These are phyloP conservation scores for Trichoderma harzianum DNA, from an alignment of 2,329 filamentous ascomycete genomes.

Conservation along the genomic window DNA sequence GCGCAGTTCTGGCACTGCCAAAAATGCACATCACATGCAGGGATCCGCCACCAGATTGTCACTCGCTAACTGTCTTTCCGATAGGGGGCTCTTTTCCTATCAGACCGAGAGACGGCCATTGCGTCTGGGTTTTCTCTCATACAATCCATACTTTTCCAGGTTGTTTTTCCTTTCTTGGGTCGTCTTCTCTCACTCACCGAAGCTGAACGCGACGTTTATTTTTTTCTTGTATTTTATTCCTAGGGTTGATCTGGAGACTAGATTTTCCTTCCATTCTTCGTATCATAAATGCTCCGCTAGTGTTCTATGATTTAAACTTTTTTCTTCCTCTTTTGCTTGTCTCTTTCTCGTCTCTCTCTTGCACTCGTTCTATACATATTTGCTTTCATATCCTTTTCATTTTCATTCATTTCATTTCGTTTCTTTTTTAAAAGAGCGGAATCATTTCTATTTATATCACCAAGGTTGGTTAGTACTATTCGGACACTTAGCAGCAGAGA, in stretches of 20 bases:
- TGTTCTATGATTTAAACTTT: neutral
- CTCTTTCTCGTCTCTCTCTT: slow-evolving; percentile 2
- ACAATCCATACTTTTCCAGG: too few species aligned
- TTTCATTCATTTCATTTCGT: neutral
- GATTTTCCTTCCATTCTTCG: neutral
- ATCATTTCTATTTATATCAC: neutral
- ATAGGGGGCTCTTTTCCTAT: slow-evolving; percentile 1
- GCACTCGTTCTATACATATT: neutral
- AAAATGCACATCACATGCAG: neutral
- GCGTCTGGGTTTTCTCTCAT: neutral
- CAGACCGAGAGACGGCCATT: neutral
- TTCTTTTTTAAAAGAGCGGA: neutral
- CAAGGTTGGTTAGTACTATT: neutral
- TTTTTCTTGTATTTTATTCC: neutral
- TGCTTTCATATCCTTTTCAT: neutral
- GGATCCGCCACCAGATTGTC: neutral
- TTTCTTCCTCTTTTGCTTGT: neutral
- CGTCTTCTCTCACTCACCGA: neutral
- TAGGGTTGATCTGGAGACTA: neutral
- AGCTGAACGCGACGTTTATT: neutral
- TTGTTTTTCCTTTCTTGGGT: neutral
- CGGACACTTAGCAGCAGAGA: neutral
- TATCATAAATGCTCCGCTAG: slow-evolving; percentile 3
- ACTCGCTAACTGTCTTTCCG: neutral
- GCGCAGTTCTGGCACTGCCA: slow-evolving; percentile 23